Percentiles rank a stretch among this genome's conserved stretches.
Conservation (phyloP, 1,139 yeast genomes). For the Sugiyamaella novakii region DNA sequence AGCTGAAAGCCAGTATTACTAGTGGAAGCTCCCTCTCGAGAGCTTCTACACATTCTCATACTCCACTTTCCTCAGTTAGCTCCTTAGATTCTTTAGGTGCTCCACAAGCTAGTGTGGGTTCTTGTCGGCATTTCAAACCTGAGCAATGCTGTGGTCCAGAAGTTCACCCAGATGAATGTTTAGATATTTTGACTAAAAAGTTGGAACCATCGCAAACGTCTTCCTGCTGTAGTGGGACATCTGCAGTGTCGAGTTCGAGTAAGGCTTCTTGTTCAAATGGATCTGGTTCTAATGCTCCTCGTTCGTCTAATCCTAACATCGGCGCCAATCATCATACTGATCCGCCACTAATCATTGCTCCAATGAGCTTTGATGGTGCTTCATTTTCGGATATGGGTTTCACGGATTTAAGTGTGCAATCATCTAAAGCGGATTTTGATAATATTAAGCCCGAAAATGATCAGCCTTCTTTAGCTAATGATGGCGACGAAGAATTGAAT, state of each 20-base stretch:
- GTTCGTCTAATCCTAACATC: neutral
- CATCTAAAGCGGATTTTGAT: slow-evolving; percentile 18
- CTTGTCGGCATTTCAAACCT: neutral
- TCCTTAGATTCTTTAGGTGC: neutral
- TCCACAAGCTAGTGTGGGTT: neutral
- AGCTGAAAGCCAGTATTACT: slow-evolving; percentile 4
- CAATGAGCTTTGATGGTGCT: slow-evolving; percentile 39
- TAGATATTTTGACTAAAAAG: neutral
- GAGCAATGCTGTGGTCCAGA: neutral
- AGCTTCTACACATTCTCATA: neutral
- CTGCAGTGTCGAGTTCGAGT: neutral
- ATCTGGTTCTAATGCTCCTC: neutral
- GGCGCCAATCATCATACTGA: neutral
- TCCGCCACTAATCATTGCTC: slow-evolving; percentile 41
- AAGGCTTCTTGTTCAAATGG: neutral
- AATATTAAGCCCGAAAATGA: slow-evolving; percentile 5
- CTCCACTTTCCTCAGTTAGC: slow-evolving; percentile 5
- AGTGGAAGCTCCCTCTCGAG: neutral
- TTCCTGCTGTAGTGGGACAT: slow-evolving; percentile 9
- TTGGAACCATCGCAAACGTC: neutral
- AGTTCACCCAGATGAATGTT: neutral
- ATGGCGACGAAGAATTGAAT: slow-evolving; percentile 20
- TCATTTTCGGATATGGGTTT: slow-evolving; percentile 22
- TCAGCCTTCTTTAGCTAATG: neutral
- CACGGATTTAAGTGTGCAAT: slow-evolving; percentile 8